Conservation (phyloP, 176 grass and related monocot genomes). For the Oryza officinalis region DNA sequence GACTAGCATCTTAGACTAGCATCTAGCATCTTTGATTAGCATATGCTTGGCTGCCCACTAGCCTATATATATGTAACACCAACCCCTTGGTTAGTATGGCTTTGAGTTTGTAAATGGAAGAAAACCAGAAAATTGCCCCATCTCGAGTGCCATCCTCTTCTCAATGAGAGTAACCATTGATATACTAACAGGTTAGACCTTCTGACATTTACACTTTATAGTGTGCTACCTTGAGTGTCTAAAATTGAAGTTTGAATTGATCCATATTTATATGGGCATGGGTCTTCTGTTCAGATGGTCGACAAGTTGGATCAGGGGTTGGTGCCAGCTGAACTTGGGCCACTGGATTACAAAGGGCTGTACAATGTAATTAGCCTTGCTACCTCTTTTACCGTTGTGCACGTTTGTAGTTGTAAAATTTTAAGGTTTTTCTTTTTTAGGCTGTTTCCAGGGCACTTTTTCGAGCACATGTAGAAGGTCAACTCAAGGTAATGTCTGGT, state of each 20-base stretch:
- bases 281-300: constrained; percentile 73
- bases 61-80: too few species aligned
- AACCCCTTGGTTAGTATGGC: too few species aligned
- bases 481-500: constrained; percentile 79
- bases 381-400: constrained; percentile 23
- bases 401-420: constrained; percentile 34
- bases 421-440: constrained; percentile 48
- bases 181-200: too few species aligned
- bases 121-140: too few species aligned
- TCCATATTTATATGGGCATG: constrained; percentile 35
- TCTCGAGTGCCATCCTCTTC: too few species aligned
- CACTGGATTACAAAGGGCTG: constrained; percentile 87
- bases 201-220: background rate
- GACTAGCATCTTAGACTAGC: too few species aligned
- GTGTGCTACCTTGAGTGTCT: background rate
- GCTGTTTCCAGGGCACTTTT: constrained; percentile 89
- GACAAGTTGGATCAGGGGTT: constrained; percentile 94
- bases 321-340: constrained; percentile 76
- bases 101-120: too few species aligned
- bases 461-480: constrained; percentile 98
- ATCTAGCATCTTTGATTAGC: too few species aligned
- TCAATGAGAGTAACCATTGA: too few species aligned
- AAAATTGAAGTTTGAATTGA: constrained; percentile 11
- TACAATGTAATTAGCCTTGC: constrained; percentile 61
- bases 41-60: too few species aligned